Base-by-base conservation (phyloP, 164 flowering plant genomes). In the Taxillus chinensis region DNA sequence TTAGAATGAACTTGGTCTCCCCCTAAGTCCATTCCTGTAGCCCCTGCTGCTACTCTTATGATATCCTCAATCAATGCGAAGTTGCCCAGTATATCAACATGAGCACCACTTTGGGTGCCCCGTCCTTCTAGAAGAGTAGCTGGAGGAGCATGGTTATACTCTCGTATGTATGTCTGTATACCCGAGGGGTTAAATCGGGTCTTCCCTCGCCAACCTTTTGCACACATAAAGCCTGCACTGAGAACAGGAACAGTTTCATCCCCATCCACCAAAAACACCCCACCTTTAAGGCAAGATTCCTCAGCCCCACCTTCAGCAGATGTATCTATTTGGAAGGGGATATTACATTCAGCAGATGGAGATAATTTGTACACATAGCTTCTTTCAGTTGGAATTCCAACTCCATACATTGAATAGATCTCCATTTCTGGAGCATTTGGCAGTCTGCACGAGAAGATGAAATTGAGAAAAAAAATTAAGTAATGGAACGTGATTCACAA, bases 401-500 rank as follows among this genome's bases (percentile, higher is more conserved):
- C 58, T 17, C 58, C 58, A 11, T 55, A 55, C 58, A 55, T 17
- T 38, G 58, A 55, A 38, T 55, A 55, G 8, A 55, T 55, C 40
- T 55, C 58, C 58, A 55, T 55, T 38, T 55, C 58, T 38, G 58
- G 58, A 38, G 58, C 58, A 55, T 55, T 55, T 8, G 58, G 58
- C 58, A 55, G 13, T 2, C 58, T 55, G 37, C 58, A 55, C 12
- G 16, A n/a, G 13, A 48, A 4, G 12, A 9, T 48, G 51, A 48
- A 48, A 11, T 43, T 43, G 12, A 7, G 37, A 5, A 52, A 17
- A 27, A 39, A 54, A 17, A 39, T 0, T 0, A 27, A 27, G 27
- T 27, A 0, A 27, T 27, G 27, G 27, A 27, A 27, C 27, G 2
- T 27, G 27, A 27, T 27, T 27, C 27, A 27, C 27, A 27, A 27